Evolutionary conservation across 148 eudicot species (phyloP).

Genomic region (Spergularia bocconei): DNA sequence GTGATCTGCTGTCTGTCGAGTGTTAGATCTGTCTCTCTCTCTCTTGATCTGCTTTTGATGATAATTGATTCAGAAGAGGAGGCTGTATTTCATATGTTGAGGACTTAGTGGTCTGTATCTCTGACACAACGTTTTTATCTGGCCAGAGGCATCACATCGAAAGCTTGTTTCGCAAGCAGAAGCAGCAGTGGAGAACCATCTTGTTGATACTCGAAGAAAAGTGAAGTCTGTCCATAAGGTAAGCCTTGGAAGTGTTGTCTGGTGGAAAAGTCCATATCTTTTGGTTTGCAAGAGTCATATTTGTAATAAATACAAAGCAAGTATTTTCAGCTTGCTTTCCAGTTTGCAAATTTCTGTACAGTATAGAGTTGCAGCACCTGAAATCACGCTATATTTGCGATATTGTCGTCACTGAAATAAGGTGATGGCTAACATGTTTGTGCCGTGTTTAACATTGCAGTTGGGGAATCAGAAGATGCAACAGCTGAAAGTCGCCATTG

Average conservation of each 20-base stretch:
- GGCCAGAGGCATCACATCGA: slow-evolving; percentile 54
- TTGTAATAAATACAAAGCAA: not conserved
- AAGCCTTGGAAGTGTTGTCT: slow-evolving; percentile 21
- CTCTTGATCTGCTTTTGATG: slow-evolving; percentile 3
- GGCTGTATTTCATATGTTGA: not conserved
- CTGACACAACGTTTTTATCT: slow-evolving; percentile 12
- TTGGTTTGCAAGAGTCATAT: not conserved
- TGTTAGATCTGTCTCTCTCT: too few species aligned
- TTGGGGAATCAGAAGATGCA: slow-evolving; percentile 60
- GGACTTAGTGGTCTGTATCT: not conserved
- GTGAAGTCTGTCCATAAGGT: slow-evolving; percentile 54
- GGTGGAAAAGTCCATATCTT: slow-evolving; percentile 1
- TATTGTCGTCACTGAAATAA: not conserved
- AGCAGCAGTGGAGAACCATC: slow-evolving; percentile 56
- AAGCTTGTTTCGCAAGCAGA: slow-evolving; percentile 64
- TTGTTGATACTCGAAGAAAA: slow-evolving; percentile 53
- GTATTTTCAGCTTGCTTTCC: not conserved
- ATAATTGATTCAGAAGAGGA: not conserved
- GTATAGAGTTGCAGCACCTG: not conserved
- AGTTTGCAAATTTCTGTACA: not conserved
- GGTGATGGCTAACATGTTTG: slow-evolving; percentile 7
- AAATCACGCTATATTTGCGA: not conserved
- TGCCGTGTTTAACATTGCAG: slow-evolving; percentile 36
- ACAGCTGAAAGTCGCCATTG: slow-evolving; percentile 49
- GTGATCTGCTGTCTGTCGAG: too few species aligned